Conservation (phyloP, 306 rosid genomes). For the Prunus padus region DNA sequence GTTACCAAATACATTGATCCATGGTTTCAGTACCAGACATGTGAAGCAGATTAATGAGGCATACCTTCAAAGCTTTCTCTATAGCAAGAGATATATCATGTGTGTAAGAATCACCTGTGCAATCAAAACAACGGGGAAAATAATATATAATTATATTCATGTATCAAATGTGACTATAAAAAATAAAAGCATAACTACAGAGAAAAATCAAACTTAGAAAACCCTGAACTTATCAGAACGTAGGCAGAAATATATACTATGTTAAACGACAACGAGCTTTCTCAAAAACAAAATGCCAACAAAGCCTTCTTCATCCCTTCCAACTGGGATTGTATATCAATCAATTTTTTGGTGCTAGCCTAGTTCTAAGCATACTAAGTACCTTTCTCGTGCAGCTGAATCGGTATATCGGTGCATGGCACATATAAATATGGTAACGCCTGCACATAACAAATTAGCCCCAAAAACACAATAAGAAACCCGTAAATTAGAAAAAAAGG, state of each 20-base stretch:
- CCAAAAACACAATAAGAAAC: background rate
- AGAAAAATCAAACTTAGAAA: background rate
- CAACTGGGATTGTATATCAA: background rate
- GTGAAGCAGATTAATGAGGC: constrained; percentile 16
- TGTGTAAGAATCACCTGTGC: constrained; percentile 59
- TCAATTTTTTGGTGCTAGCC: background rate
- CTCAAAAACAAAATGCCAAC: background rate
- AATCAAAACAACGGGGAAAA: constrained; percentile 1
- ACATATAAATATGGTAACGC: constrained; percentile 81
- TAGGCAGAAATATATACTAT: background rate
- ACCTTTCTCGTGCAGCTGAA: constrained; percentile 56
- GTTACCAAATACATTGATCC: constrained; percentile 6
- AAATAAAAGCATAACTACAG: background rate
- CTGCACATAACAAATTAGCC: constrained; percentile 31
- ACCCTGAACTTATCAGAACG: background rate
- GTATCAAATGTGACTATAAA: background rate
- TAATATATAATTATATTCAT: background rate
- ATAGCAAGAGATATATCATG: constrained; percentile 55
- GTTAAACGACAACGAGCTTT: background rate
- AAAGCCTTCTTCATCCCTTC: background rate
- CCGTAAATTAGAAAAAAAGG: no score
- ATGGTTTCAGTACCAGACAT: background rate
- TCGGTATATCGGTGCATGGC: constrained; percentile 66
- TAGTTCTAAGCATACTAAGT: constrained; percentile 16
- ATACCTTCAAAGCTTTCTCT: constrained; percentile 91